phyloP scores from a whole-genome alignment of 225 moss, liverwort and hornwort species.

The Pseudoscleropodium purum region DNA sequence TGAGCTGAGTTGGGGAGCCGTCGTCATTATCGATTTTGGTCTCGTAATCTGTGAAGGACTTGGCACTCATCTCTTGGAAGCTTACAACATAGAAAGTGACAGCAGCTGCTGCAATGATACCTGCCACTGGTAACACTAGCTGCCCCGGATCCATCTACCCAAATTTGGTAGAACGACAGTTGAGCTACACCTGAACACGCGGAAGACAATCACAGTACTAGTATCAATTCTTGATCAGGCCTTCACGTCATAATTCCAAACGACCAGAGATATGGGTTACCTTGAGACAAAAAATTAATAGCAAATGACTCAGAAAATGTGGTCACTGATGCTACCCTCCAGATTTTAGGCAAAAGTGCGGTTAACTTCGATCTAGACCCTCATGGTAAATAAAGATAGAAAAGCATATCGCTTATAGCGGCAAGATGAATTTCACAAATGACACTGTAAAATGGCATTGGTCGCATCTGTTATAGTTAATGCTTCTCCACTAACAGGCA shows the following conservation, averaged over 20 bases:
- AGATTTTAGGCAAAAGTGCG: neutral
- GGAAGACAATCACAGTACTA: neutral
- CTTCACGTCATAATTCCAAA: neutral
- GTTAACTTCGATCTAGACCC: neutral
- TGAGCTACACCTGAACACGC: neutral
- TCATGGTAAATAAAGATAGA: neutral
- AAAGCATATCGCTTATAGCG: neutral
- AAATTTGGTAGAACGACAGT: neutral
- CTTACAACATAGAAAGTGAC: conserved; percentile 86
- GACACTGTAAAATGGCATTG: neutral
- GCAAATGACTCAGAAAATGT: neutral
- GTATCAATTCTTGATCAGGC: neutral
- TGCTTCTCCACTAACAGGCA: neutral
- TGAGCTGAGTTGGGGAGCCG: conserved; percentile 33
- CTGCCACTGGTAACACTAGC: conserved; percentile 68
- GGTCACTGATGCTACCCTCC: neutral
- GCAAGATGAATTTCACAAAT: neutral
- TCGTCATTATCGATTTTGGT: conserved; percentile 23
- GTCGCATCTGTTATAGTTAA: neutral
- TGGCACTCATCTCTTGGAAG: conserved; percentile 89
- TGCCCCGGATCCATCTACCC: conserved; percentile 72
- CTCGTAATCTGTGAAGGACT: conserved; percentile 73
- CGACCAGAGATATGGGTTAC: neutral
- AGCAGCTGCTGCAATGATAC: conserved; percentile 86
- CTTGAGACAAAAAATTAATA: neutral